Base-by-base conservation (phyloP, 179 eudicot genomes). In the Corrigiola litoralis region DNA sequence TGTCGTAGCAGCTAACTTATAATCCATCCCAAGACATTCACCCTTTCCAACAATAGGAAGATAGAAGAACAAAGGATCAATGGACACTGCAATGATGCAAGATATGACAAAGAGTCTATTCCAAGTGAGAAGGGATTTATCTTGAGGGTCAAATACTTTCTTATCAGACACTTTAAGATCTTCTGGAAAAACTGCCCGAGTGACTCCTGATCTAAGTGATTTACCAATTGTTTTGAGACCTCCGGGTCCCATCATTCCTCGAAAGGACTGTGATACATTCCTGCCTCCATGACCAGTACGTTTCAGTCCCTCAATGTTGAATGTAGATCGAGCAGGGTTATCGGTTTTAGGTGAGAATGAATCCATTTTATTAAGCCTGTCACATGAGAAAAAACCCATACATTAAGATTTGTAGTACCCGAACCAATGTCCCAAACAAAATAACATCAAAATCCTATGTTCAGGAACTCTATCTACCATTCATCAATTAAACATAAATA, bases 31-130 rank as follows among this genome's bases (percentile, higher is more conserved):
- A 46, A 80, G 76, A 47, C 84, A 80, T 4, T 70, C 34, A 11
- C 29, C 21, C 28, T 67, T 62, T 31, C 72, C 50, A 23, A 80
- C 71, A 11, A 67, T 59, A 1, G 87, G 87, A 51, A 82, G 83
- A 49, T 82, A 82, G 63, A 82, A 82, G 72, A 82, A 82, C 69
- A 82, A 64, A 63, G 84, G 87, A 70, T 82, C 87, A 4, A 82
- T 67, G 3, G 82, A 83, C 24, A 75, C 82, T 16, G 84, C 80
- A 20, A 83, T 18, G 44, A 83, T 78, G 58, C 87, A 83, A 32
- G 84, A 80, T 61, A 83, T 65, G 20, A 80, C 81, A 68, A 80
- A 73, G 12, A 75, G 70, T 68, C 74, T 61, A 61, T 80, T 80
- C 82, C 82, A 80, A 4, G 70, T 68, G 16, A 77, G 68, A 65